phyloP scores from a whole-genome alignment of 2,329 filamentous ascomycete species.

The Cercospora zeina region DNA sequence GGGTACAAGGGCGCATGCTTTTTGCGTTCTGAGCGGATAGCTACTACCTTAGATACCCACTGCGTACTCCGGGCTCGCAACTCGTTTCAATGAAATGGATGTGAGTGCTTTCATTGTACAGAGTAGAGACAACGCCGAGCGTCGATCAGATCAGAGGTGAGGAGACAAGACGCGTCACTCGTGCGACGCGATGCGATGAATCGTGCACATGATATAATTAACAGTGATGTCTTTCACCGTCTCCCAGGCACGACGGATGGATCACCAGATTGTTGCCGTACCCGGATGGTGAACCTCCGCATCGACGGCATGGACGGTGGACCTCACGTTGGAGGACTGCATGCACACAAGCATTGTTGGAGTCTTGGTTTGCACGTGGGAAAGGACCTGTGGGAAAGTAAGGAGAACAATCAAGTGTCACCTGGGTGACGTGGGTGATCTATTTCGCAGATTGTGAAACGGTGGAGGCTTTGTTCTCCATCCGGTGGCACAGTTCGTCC shows the following conservation, averaged over 20 bases:
- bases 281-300: background rate
- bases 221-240: too few relatives aligned
- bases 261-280: background rate
- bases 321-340: background rate
- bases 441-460: background rate
- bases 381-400: background rate
- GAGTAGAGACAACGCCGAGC: too few relatives aligned
- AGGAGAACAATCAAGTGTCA: background rate
- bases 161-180: too few relatives aligned
- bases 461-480: background rate
- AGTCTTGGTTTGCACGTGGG: constrained; percentile 4
- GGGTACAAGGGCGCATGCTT: background rate
- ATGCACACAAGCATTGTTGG: background rate
- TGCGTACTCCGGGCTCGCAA: background rate
- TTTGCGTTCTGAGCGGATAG: background rate
- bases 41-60: background rate
- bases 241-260: too few relatives aligned
- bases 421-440: background rate
- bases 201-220: too few relatives aligned
- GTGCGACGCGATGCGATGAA: too few relatives aligned
- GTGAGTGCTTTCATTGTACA: too few relatives aligned
- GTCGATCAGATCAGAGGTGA: too few relatives aligned
- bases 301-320: constrained; percentile 6
- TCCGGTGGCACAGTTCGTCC: too few relatives aligned
- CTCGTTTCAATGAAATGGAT: too few relatives aligned